These are phyloP conservation scores for Arthromyces matolae DNA, from an alignment of 768 basidiomycete species.

Conservation along the genomic window DNA sequence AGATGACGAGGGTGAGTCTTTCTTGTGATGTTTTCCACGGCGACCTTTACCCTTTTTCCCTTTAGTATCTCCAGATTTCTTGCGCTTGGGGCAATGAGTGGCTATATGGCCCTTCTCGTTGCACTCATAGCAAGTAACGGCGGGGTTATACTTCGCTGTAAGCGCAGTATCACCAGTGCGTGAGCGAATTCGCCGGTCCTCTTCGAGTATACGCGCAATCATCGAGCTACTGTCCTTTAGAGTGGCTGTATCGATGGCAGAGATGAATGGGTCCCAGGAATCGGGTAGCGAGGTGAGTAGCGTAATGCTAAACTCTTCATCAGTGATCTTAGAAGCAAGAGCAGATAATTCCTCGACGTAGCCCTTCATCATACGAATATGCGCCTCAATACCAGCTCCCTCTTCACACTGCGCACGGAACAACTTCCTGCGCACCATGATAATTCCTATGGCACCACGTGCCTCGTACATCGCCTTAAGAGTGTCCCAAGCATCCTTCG, in stretches of 20 bases:
- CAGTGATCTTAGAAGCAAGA: no score
- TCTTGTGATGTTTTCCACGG: not conserved
- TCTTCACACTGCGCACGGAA: conserved; percentile 25
- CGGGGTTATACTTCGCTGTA: not conserved
- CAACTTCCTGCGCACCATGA: conserved; percentile 24
- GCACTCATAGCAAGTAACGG: conserved; percentile 1
- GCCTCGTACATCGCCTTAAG: conserved; percentile 28
- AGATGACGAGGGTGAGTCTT: conserved; percentile 2
- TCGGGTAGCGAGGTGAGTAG: conserved; percentile 30
- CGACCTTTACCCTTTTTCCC: not conserved
- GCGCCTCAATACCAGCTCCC: no score
- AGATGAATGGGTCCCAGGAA: conserved; percentile 31
- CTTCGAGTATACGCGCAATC: not conserved
- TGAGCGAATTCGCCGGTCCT: not conserved
- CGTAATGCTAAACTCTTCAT: no score
- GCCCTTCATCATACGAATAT: no score
- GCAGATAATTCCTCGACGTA: no score
- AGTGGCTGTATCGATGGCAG: conserved; percentile 16
- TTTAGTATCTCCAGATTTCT: not conserved
- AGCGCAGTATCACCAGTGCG: not conserved
- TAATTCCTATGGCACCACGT: conserved; percentile 24
- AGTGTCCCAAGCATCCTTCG: conserved; percentile 26
- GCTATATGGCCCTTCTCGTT: conserved; percentile 3
- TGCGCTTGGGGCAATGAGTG: not conserved
- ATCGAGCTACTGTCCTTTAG: conserved; percentile 15